These are phyloP conservation scores for Boletus barrowsii DNA, from an alignment of 768 basidiomycete genomes.

Conservation along the genomic window DNA sequence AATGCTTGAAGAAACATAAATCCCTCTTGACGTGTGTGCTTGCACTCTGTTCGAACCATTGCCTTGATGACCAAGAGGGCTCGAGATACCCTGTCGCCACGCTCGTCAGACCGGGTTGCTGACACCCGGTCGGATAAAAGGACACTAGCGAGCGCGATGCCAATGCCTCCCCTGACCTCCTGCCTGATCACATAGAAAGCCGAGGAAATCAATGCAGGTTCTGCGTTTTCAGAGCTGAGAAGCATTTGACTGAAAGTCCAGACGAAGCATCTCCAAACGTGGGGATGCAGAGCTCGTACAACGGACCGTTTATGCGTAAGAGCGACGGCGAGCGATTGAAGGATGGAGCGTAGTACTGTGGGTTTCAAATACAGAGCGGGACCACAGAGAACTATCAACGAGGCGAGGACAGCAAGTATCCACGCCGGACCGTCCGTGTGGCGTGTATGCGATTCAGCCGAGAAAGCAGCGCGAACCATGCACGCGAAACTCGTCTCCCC, in stretches of 20 bases:
- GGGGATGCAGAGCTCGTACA: conserved; percentile 39
- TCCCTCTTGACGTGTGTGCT: conserved; percentile 31
- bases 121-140: conserved; percentile 31
- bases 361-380: conserved; percentile 41
- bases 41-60: conserved; percentile 33
- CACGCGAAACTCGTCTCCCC: conserved; percentile 20
- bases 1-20: conserved; percentile 37
- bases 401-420: conserved; percentile 44
- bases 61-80: conserved; percentile 37
- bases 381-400: conserved; percentile 48
- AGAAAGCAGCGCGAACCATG: conserved; percentile 30
- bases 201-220: conserved; percentile 29
- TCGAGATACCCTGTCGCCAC: conserved; percentile 28
- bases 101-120: conserved; percentile 4
- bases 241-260: conserved; percentile 53
- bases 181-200: conserved; percentile 46
- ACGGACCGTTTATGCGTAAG: conserved; percentile 33
- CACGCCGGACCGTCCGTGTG: conserved; percentile 37
- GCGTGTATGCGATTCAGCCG: conserved; percentile 16
- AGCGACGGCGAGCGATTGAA: conserved; percentile 34
- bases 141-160: conserved; percentile 37
- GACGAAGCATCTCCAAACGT: conserved; percentile 52
- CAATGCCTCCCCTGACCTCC: conserved; percentile 45
- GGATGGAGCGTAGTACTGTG: conserved; percentile 36
- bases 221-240: conserved; percentile 10